Percentiles rank a stretch among this genome's conserved stretches.
These are phyloP conservation scores for Tetrapisispora iriomotensis DNA, from an alignment of 805 yeast genomes.

Conservation along the genomic window DNA sequence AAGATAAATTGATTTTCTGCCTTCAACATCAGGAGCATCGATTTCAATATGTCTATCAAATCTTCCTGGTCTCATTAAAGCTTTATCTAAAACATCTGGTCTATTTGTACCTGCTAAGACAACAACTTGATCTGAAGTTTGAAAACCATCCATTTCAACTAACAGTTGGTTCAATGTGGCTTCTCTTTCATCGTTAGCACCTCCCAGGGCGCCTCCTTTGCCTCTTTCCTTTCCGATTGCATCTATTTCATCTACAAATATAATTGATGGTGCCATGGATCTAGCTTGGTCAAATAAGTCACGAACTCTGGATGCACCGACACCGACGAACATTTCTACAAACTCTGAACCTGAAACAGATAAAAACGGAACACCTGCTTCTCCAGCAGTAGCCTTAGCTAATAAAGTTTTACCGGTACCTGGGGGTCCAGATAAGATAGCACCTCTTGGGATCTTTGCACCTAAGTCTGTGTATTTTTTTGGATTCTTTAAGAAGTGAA, in stretches of 20 bases:
- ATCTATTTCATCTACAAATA: slow-evolving; percentile 97
- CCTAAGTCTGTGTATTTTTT: slow-evolving; percentile 84
- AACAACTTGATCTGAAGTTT: slow-evolving; percentile 82
- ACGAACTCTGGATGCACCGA: slow-evolving; percentile 96
- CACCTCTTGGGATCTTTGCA: slow-evolving; percentile 97
- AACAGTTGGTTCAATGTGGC: slow-evolving; percentile 89
- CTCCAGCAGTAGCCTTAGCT: slow-evolving; percentile 99
- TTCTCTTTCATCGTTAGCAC: slow-evolving; percentile 95
- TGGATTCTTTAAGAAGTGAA: slow-evolving; percentile 84
- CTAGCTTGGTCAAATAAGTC: slow-evolving; percentile 89
- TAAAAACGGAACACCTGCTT: slow-evolving; percentile 94
- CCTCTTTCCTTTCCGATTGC: slow-evolving; percentile 95
- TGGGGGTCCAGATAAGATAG: slow-evolving; percentile 94
- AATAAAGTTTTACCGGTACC: slow-evolving; percentile 97
- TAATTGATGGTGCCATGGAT: slow-evolving; percentile 86
- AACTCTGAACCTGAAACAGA: slow-evolving; percentile 97
- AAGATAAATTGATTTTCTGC: slow-evolving; percentile 83
- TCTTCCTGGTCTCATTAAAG: slow-evolving; percentile 93
- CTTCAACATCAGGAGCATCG: slow-evolving; percentile 91
- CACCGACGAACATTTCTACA: slow-evolving; percentile 98
- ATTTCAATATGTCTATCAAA: slow-evolving; percentile 88
- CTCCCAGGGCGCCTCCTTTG: slow-evolving; percentile 60
- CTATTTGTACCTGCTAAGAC: slow-evolving; percentile 97
- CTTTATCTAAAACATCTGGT: slow-evolving; percentile 86
- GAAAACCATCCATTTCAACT: slow-evolving; percentile 98